Evolutionary conservation across 1,284 basidiomycete genomes (phyloP).

Genomic region (Bjerkandera adusta): DNA sequence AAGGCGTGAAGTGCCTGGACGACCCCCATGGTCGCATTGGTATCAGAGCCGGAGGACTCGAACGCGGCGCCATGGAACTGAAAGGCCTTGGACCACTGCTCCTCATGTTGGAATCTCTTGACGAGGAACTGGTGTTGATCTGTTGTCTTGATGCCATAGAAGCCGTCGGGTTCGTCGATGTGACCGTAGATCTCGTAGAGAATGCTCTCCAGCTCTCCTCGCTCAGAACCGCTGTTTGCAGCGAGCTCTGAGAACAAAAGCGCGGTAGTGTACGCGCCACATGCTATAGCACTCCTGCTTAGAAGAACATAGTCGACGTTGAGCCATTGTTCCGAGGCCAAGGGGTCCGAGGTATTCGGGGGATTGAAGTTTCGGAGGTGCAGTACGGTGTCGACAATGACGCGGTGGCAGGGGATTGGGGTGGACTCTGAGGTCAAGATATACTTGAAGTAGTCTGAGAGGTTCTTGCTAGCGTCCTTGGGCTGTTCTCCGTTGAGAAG

Average conservation of each 20-base stretch:
- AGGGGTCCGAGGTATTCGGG: slow-evolving; percentile 42
- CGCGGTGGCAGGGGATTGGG: slow-evolving; percentile 48
- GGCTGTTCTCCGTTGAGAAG: slow-evolving; percentile 47
- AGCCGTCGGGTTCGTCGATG: slow-evolving; percentile 97
- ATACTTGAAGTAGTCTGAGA: slow-evolving; percentile 66
- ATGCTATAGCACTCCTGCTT: slow-evolving; percentile 71
- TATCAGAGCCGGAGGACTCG: slow-evolving; percentile 52
- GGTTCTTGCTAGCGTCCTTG: slow-evolving; percentile 27
- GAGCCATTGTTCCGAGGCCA: slow-evolving; percentile 83
- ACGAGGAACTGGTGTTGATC: slow-evolving; percentile 79
- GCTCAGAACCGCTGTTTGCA: slow-evolving; percentile 40
- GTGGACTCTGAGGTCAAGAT: slow-evolving; percentile 48
- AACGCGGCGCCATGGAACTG: slow-evolving; percentile 84
- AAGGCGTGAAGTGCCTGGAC: slow-evolving; percentile 81
- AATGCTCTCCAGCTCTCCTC: slow-evolving; percentile 52
- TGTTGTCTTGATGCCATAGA: slow-evolving; percentile 86
- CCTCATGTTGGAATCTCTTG: slow-evolving; percentile 88
- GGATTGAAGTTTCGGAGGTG: slow-evolving; percentile 74
- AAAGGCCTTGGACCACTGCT: slow-evolving; percentile 89
- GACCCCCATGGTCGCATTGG: slow-evolving; percentile 51
- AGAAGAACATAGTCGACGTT: slow-evolving; percentile 75
- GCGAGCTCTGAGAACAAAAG: slow-evolving; percentile 89
- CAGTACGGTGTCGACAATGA: slow-evolving; percentile 78
- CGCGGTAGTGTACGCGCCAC: slow-evolving; percentile 85
- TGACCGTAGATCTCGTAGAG: slow-evolving; percentile 92